A percentile compares a stretch with the other conserved stretches of the same genome.
phyloP scores from a whole-genome alignment of 202 grass and related monocot species.

The Dendrocalamus latiflorus region DNA sequence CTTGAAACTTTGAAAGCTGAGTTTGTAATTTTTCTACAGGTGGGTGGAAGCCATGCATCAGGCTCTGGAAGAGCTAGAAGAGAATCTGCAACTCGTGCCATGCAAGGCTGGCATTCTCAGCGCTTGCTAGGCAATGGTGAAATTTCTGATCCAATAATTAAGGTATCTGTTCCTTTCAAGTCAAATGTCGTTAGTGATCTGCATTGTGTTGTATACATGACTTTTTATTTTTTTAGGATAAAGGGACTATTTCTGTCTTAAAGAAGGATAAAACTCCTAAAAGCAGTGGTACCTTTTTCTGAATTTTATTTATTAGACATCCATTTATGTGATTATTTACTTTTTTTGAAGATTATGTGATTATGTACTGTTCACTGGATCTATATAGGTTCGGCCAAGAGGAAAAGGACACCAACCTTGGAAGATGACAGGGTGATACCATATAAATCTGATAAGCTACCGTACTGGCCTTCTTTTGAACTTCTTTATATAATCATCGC shows the following conservation, averaged over 20 bases:
- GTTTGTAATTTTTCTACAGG: slow-evolving; percentile 36
- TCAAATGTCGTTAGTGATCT: not conserved
- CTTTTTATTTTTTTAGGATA: slow-evolving; percentile 48
- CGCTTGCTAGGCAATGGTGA: slow-evolving; percentile 78
- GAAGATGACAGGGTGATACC: slow-evolving; percentile 51
- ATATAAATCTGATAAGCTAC: slow-evolving; percentile 57
- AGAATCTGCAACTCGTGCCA: slow-evolving; percentile 95
- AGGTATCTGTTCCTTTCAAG: slow-evolving; percentile 49
- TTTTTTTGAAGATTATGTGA: too few species aligned
- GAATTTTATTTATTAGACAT: slow-evolving; percentile 2
- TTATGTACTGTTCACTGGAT: not conserved
- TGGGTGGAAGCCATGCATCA: slow-evolving; percentile 45
- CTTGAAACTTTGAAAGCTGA: slow-evolving; percentile 4
- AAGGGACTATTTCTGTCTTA: slow-evolving; percentile 31
- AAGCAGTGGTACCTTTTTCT: slow-evolving; percentile 52
- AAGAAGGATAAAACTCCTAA: slow-evolving; percentile 77
- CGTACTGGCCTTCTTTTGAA: slow-evolving; percentile 40
- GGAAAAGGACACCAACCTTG: slow-evolving; percentile 70
- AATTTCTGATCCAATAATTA: slow-evolving; percentile 81
- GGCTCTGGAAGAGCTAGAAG: slow-evolving; percentile 83
- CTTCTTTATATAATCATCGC: not conserved
- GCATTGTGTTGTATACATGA: slow-evolving; percentile 18
- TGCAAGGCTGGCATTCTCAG: slow-evolving; percentile 99
- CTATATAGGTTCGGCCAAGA: slow-evolving; percentile 68
- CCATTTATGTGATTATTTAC: too few species aligned